Conservation (phyloP, 768 basidiomycete species). For the Cubamyces lactineus region DNA sequence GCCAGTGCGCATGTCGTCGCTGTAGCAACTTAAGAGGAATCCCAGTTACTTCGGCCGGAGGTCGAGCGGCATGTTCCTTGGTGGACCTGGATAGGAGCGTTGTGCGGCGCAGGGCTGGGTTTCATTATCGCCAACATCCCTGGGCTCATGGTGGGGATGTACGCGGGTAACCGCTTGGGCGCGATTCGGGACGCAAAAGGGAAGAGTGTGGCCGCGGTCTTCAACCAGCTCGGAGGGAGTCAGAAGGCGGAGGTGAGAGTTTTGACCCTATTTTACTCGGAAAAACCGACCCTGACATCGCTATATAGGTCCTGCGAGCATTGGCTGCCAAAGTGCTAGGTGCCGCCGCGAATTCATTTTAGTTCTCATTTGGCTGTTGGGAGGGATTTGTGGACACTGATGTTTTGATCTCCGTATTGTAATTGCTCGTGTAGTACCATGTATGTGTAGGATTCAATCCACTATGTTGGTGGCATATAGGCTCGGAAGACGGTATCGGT, state of each 20-base stretch:
- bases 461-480: background rate
- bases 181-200: constrained; percentile 94
- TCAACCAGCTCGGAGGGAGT: constrained; percentile 68
- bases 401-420: background rate
- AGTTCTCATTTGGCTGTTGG: background rate
- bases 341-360: constrained; percentile 46
- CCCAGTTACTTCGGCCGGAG: constrained; percentile 77
- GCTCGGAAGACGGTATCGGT: background rate
- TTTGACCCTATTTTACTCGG: background rate
- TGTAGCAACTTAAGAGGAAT: background rate
- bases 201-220: constrained; percentile 89
- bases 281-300: background rate
- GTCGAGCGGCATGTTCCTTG: constrained; percentile 69
- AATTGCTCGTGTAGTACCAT: background rate
- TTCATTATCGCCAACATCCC: constrained; percentile 75
- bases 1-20: background rate
- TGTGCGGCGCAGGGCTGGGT: constrained; percentile 62
- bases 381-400: no score
- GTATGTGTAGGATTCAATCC: background rate
- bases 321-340: constrained; percentile 85
- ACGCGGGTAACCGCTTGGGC: constrained; percentile 89
- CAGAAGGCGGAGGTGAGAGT: constrained; percentile 84
- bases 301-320: constrained; percentile 70
- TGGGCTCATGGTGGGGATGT: constrained; percentile 82
- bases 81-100: constrained; percentile 76